Base-by-base conservation (phyloP, 441 rosid genomes). In the Gossypium schwendimanii region DNA sequence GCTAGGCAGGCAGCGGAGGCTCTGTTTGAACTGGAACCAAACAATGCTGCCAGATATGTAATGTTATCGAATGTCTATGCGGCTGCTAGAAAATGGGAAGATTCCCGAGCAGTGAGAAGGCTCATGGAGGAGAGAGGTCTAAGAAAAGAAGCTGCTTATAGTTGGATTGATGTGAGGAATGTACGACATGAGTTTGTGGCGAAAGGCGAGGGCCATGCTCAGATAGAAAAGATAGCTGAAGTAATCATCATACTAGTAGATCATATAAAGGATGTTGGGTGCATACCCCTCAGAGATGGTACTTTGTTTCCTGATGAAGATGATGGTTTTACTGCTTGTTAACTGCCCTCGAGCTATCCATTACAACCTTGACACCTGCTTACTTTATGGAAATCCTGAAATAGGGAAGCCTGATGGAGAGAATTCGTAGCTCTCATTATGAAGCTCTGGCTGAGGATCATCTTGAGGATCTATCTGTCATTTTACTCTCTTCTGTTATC, bases 31-130 rank as follows among this genome's bases (percentile, higher is more conserved):
- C 73, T 83, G 58, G 88, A 87, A 72, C 88, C 87, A 12, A 24
- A 31, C 44, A 87, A 87, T 74, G 85, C 83, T 18, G 90, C 81
- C n/a, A 83, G 86, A 63, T 85, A 85, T 63, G 84, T 87, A 17
- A 86, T 87, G 77, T 57, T 87, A 23, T 79, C 87, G 5, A 81
- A 84, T 67, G 71, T 79, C 39, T 87, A 83, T 76, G 84, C 87
- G n/a, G 82, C 76, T 55, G 84, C 85, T 3, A 81, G 79, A 28
- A 76, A 81, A 75, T 83, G 88, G 88, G 81, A 77, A 49, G 87
- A 83, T 41, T 80, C 82, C 7, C 67, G 70, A 49, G 71, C 77
- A 71, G 83, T 84, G 52, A 81, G 81, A 74, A 80, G 61, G 79
- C 80, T 78, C 14, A 72, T 84, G 61, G 82, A 78, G 67, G 80